Conservation (phyloP, 768 basidiomycete species). For the Melanogaster broomeanus region DNA sequence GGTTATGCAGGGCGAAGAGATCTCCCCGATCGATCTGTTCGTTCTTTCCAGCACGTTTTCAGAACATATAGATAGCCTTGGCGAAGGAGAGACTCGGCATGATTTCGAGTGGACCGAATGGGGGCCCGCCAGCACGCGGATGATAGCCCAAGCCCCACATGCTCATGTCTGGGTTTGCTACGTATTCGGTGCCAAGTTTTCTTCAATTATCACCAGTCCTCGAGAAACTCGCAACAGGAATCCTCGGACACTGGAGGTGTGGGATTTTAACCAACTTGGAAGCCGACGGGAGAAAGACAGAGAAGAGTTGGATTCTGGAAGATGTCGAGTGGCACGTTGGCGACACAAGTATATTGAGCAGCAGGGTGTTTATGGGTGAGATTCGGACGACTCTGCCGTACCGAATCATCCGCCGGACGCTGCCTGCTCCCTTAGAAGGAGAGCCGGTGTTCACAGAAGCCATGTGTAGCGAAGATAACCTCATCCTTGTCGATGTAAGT, state of each 20-base stretch:
- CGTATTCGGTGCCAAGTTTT: constrained; percentile 51
- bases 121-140: constrained; percentile 50
- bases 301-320: background rate
- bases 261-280: constrained; percentile 53
- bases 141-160: constrained; percentile 38
- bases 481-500: constrained; percentile 52
- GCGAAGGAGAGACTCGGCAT: constrained; percentile 13
- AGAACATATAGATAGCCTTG: constrained; percentile 20
- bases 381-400: constrained; percentile 51
- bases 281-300: constrained; percentile 28
- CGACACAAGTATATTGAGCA: constrained; percentile 26
- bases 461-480: constrained; percentile 59
- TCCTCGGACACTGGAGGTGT: constrained; percentile 37
- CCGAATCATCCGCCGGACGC: constrained; percentile 33
- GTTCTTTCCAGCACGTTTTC: constrained; percentile 42
- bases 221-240: constrained; percentile 9
- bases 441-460: constrained; percentile 26
- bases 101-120: constrained; percentile 50
- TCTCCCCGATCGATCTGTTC: constrained; percentile 41
- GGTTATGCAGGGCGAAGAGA: constrained; percentile 30
- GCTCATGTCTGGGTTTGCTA: constrained; percentile 60
- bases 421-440: constrained; percentile 11
- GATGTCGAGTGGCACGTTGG: constrained; percentile 25
- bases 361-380: constrained; percentile 40
- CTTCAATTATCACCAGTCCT: constrained; percentile 23